Conservation (phyloP, 2,329 filamentous ascomycete species). For the Calcarisporium arbuscula region DNA sequence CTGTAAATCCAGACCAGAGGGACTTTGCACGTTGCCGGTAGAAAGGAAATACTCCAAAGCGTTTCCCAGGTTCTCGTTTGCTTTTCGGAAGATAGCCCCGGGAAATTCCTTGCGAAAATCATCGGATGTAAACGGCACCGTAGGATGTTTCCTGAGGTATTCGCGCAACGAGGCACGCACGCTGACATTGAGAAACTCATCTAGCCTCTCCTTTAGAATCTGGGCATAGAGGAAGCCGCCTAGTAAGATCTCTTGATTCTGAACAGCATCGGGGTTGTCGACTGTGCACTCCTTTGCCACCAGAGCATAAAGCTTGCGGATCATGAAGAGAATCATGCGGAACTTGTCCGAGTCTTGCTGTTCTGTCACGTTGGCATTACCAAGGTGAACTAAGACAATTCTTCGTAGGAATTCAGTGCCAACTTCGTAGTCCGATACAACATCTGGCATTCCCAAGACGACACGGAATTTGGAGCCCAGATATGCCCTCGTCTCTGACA, state of each 20-base stretch:
- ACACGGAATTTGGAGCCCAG: slow-evolving; percentile 87
- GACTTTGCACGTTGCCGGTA: slow-evolving; percentile 87
- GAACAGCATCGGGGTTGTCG: slow-evolving; percentile 94
- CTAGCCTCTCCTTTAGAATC: slow-evolving; percentile 89
- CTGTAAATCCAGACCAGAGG: slow-evolving; percentile 87
- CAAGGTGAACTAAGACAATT: slow-evolving; percentile 87
- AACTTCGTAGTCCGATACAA: slow-evolving; percentile 79
- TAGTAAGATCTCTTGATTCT: slow-evolving; percentile 91
- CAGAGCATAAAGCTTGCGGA: slow-evolving; percentile 86
- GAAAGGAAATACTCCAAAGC: slow-evolving; percentile 92
- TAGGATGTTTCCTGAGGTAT: slow-evolving; percentile 47
- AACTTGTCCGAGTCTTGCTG: slow-evolving; percentile 88
- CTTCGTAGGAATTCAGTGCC: slow-evolving; percentile 86
- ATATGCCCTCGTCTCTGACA: slow-evolving; percentile 75
- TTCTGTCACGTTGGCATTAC: slow-evolving; percentile 76
- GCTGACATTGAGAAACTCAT: slow-evolving; percentile 68
- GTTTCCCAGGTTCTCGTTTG: slow-evolving; percentile 83
- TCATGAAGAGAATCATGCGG: slow-evolving; percentile 90
- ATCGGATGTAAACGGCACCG: slow-evolving; percentile 69
- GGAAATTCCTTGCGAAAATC: slow-evolving; percentile 78
- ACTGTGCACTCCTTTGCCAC: slow-evolving; percentile 88
- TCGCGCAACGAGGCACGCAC: slow-evolving; percentile 50
- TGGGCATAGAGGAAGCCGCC: slow-evolving; percentile 92
- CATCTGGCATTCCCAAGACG: slow-evolving; percentile 76
- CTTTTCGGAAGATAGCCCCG: slow-evolving; percentile 67